Base-by-base conservation (phyloP, 208 protist species). In the Acanthamoeba quina region DNA sequence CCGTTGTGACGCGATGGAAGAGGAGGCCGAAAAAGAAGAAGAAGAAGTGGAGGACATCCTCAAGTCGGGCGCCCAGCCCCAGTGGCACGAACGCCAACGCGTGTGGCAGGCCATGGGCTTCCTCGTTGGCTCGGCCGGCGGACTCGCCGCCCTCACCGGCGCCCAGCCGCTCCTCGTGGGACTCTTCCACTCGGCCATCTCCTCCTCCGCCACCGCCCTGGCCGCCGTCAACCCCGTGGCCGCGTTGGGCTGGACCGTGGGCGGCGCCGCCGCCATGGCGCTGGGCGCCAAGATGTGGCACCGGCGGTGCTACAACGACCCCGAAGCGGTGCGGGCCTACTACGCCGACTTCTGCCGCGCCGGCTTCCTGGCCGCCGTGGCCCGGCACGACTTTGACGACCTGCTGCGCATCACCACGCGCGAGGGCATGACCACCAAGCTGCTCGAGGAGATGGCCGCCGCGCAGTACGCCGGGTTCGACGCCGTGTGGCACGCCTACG, bases 351-450 rank as follows among this genome's bases (percentile, higher is more conserved):
- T 78, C 34, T 47, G 31, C 34, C n/a, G 70, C 17, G 15, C 7
- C 34, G 70, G 70, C 31, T 78, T 78, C 70, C 17, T 78, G 70
- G 70, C 41, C 34, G 70, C 70, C 17, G 31, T 7, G 70, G 70
- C 9, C 17, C 31, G 21, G 31, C 70, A 78, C 70, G 31, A 47
- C 31, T 78, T 78, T 29, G 31, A 21, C 31, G 15, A 78, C 31
- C 70, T 78, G 24, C 70, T 78, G 70, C 70, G 41, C 70, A 78
- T 78, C 70, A 44, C 70, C 70, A 78, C 70, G 34, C 70, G n/a
- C 31, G 31, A 47, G 31, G 31, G 70, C 70, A 37, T 78, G 34
- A 29, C 70, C 24, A 37, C 13, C n/a, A 13, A 47, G 70, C 70
- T 78, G 70, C 29, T 47, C 31, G 31, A 47, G 11, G 70, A 78